phyloP scores from a whole-genome alignment of 2,329 filamentous ascomycete genomes.

The Ascomycota sp. region DNA sequence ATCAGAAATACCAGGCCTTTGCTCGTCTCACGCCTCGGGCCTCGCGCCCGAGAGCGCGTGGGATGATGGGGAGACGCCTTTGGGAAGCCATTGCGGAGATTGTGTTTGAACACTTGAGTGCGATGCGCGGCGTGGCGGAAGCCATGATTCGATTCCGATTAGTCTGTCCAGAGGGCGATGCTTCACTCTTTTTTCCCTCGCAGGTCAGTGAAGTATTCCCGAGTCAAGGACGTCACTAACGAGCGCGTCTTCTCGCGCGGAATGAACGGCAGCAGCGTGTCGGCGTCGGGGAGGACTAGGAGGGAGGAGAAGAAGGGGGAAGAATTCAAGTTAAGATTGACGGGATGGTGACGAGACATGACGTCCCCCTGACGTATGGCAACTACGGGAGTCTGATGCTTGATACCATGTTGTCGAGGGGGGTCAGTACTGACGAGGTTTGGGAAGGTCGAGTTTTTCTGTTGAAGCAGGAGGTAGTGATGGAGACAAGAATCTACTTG shows the following conservation, averaged over 20 bases:
- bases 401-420: too few species aligned
- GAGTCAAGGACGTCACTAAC: slow-evolving; percentile 2
- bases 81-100: slow-evolving; percentile 8
- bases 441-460: too few species aligned
- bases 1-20: slow-evolving; percentile 7
- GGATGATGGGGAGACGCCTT: slow-evolving; percentile 1
- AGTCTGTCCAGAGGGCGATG: slow-evolving; percentile 7
- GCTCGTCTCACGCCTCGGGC: neutral
- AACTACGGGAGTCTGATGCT: too few species aligned
- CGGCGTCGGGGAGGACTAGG: neutral
- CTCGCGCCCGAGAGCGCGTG: neutral
- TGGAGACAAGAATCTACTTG: too few species aligned
- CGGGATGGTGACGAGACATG: too few species aligned
- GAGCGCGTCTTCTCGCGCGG: neutral
- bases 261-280: neutral
- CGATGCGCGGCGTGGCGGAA: slow-evolving; percentile 7
- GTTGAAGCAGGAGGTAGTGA: too few species aligned
- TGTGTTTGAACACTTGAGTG: slow-evolving; percentile 8
- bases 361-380: too few species aligned
- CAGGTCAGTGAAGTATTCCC: slow-evolving; percentile 2
- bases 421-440: too few species aligned
- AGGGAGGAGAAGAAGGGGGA: neutral
- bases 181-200: slow-evolving; percentile 5
- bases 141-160: slow-evolving; percentile 9
- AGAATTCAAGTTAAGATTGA: neutral